Evolutionary conservation across 441 rosid genomes (phyloP).

Genomic region (Hypseocharis bilobata): DNA sequence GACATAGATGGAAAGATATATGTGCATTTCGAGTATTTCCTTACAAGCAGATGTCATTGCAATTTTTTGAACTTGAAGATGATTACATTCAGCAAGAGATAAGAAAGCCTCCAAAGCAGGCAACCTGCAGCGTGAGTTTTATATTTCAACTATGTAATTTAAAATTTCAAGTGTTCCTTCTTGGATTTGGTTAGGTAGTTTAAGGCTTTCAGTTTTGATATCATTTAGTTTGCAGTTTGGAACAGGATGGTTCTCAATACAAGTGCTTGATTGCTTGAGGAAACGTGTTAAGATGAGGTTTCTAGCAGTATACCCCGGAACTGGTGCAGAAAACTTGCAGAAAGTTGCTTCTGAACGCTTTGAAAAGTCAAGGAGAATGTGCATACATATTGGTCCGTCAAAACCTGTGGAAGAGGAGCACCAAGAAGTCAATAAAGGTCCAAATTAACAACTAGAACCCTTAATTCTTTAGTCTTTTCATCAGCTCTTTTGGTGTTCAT

Average conservation of each 20-base stretch:
- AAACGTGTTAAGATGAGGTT: conserved; percentile 68
- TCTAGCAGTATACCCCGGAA: conserved; percentile 59
- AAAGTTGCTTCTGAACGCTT: conserved; percentile 65
- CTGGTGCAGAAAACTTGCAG: conserved; percentile 58
- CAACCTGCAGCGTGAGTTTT: conserved; percentile 64
- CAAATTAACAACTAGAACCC: conserved; percentile 2
- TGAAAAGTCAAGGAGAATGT: conserved; percentile 60
- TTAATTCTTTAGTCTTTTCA: background rate
- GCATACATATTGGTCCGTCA: conserved; percentile 34
- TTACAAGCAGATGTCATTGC: conserved; percentile 60
- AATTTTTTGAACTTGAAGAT: conserved; percentile 78
- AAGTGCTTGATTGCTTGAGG: conserved; percentile 64
- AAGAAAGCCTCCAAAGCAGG: conserved; percentile 59
- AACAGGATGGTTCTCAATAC: conserved; percentile 83
- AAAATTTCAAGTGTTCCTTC: background rate
- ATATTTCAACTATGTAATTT: conserved; percentile 1
- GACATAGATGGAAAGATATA: conserved; percentile 68
- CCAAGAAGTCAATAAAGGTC: conserved; percentile 39
- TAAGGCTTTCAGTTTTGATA: conserved; percentile 7
- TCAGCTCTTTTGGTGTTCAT: conserved; percentile 13
- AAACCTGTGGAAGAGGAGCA: conserved; percentile 40
- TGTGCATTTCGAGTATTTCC: conserved; percentile 79
- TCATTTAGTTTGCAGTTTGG: conserved; percentile 45
- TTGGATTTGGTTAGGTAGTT: conserved; percentile 1
- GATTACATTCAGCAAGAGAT: conserved; percentile 85